These are phyloP conservation scores for Dendrobium huoshanense DNA, from an alignment of 106 monocot species.

Conservation along the genomic window DNA sequence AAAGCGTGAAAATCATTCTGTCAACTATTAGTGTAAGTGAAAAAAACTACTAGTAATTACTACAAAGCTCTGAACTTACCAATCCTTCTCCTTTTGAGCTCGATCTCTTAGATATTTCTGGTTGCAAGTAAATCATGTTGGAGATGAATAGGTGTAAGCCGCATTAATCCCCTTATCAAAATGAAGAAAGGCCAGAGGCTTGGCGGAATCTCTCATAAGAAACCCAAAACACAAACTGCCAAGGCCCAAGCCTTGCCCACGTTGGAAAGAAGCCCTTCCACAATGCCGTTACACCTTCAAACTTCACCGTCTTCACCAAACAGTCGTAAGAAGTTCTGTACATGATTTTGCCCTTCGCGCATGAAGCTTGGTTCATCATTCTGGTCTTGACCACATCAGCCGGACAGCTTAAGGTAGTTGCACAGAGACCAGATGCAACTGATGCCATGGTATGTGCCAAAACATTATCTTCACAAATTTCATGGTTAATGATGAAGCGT, in stretches of 20 bases:
- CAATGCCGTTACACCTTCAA: conserved; percentile 58
- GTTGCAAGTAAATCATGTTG: not conserved
- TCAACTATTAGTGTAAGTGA: not conserved
- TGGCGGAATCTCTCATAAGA: conserved; percentile 66
- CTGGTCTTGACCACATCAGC: conserved; percentile 85
- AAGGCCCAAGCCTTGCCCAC: conserved; percentile 90
- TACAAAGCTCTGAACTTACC: not conserved
- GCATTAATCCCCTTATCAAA: conserved; percentile 18
- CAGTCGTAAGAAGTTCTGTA: conserved; percentile 76
- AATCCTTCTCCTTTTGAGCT: not conserved
- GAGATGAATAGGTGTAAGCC: not conserved
- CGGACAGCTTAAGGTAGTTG: conserved; percentile 82
- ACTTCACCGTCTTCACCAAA: conserved; percentile 57
- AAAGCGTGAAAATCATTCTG: not conserved
- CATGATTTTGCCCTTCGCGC: conserved; percentile 1
- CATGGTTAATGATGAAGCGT: conserved; percentile 42
- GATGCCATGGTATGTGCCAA: conserved; percentile 79
- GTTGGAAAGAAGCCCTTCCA: conserved; percentile 96
- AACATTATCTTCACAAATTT: conserved; percentile 53
- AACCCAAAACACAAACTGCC: conserved; percentile 97
- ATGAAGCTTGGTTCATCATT: conserved; percentile 69
- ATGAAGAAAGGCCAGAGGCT: conserved; percentile 61
- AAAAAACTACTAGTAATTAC: not conserved
- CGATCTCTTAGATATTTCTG: not conserved
- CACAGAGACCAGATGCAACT: conserved; percentile 67